Conservation (phyloP, 1,284 basidiomycete species). For the Cryptococcus amylolentus region DNA sequence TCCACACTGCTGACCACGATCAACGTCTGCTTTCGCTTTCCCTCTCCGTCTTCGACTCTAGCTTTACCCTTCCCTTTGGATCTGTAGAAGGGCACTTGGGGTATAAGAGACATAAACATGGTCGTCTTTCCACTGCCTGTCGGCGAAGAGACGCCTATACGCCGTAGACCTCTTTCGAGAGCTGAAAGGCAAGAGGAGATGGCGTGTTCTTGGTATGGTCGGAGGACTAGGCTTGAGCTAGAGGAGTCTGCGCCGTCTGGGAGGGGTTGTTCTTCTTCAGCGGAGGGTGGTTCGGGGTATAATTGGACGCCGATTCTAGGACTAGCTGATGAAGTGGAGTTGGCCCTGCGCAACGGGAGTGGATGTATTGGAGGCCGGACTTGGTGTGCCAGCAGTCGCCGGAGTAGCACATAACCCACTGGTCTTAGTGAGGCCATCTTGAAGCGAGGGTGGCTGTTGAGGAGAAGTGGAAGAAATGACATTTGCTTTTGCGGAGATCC, state of each 20-base stretch:
- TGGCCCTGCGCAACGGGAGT: too few relatives aligned
- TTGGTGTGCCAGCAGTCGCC: too few relatives aligned
- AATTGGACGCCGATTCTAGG: too few relatives aligned
- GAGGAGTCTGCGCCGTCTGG: not conserved
- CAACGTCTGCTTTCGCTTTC: conserved; percentile 24
- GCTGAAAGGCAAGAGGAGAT: conserved; percentile 73
- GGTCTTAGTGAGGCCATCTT: too few relatives aligned
- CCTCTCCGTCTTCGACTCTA: not conserved
- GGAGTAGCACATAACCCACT: too few relatives aligned
- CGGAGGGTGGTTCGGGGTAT: too few relatives aligned
- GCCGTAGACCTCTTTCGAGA: conserved; percentile 59
- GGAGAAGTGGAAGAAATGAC: too few relatives aligned
- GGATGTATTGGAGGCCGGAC: too few relatives aligned
- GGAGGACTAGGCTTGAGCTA: conserved; percentile 49
- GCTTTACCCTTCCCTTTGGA: not conserved
- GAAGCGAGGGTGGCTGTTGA: too few relatives aligned
- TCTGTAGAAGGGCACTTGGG: conserved; percentile 28
- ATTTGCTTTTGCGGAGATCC: too few relatives aligned
- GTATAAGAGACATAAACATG: conserved; percentile 77
- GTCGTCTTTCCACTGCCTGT: conserved; percentile 93
- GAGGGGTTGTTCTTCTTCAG: too few relatives aligned
- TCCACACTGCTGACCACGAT: conserved; percentile 55
- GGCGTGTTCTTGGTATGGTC: conserved; percentile 88
- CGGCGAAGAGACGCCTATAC: conserved; percentile 88
- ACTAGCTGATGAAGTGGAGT: too few relatives aligned